Evolutionary conservation across 2,329 filamentous ascomycete genomes (phyloP), one percentile per base, ranked within the genome.

Genomic region (Madurella fahalii): DNA sequence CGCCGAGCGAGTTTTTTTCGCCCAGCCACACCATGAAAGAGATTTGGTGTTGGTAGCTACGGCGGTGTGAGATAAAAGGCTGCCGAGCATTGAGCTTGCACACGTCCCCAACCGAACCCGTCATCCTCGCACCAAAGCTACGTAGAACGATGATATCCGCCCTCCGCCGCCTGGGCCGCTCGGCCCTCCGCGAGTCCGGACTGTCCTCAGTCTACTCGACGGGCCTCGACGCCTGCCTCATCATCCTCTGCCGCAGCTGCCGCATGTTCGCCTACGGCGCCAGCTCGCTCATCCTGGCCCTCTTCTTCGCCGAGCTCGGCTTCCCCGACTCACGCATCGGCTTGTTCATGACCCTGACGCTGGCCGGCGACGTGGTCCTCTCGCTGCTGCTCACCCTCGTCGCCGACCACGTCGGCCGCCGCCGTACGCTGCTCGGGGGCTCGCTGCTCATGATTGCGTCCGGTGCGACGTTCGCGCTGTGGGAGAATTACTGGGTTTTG

Each of bases 211-310:
- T 81, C 15, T 71, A 74, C 59, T 44, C 60, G 43, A 73, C 77
- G 4, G 78, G 78, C 52, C 68, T 63, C 12, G 76, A 83, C 71
- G 78, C 78, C 47, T 76, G 72, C 63, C 70, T 82, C 41, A 74
- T 83, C 64, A 83, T 84, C 59, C 56, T 79, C 40, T 72, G 74
- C 5, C 71, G 81, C 20, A 71, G 71, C 25, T 74, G 71, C 54
- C 82, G 83, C 51, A 80, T 86, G 69, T 82, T 85, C 60, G 82
- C 83, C n/a, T 85, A 84, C 58, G 82, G 83, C 46, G 78, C 79
- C 52, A 79, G 77, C 17, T 78, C 82, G 0, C 73, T 86, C 43
- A 80, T 85, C 49, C 73, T 86, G 43, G 83, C 81, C 11, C 78
- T 83, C 15, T 85, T 84, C 64, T 78, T 86, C 48, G 76, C 79